These are phyloP conservation scores for Silene uniflora DNA, from an alignment of 148 eudicot species.

Conservation along the genomic window DNA sequence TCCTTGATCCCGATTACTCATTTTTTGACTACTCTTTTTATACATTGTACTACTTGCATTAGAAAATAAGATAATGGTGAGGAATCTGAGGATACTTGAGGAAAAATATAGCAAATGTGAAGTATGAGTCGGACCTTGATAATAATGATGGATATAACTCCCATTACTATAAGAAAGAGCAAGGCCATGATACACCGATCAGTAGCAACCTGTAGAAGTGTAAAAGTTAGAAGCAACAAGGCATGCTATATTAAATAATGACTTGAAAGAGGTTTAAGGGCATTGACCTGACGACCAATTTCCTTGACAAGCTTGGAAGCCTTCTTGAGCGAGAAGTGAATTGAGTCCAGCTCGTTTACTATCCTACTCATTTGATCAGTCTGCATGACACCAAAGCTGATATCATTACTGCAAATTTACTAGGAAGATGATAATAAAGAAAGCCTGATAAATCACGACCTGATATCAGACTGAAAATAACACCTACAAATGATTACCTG, in stretches of 20 bases:
- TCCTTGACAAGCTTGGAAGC: constrained; percentile 96
- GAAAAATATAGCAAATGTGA: not conserved
- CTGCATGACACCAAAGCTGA: constrained; percentile 38
- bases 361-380: constrained; percentile 98
- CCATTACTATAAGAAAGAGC: constrained; percentile 83
- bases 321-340: constrained; percentile 84
- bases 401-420: not conserved
- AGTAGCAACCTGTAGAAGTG: constrained; percentile 78
- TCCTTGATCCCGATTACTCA: not conserved
- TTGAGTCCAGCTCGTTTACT: constrained; percentile 91
- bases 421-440: not conserved
- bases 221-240: constrained; percentile 27
- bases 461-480: not conserved
- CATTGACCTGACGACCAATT: constrained; percentile 97
- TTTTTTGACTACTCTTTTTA: not conserved
- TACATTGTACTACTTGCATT: not conserved
- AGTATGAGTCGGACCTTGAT: constrained; percentile 58
- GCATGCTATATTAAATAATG: constrained; percentile 11
- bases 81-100: not conserved
- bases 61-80: not conserved
- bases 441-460: not conserved
- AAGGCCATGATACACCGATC: constrained; percentile 91
- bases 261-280: constrained; percentile 26
- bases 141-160: constrained; percentile 77
- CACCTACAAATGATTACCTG: constrained; percentile 49